Evolutionary conservation across 768 basidiomycete genomes (phyloP).

Genomic region (Amanita muscaria): DNA sequence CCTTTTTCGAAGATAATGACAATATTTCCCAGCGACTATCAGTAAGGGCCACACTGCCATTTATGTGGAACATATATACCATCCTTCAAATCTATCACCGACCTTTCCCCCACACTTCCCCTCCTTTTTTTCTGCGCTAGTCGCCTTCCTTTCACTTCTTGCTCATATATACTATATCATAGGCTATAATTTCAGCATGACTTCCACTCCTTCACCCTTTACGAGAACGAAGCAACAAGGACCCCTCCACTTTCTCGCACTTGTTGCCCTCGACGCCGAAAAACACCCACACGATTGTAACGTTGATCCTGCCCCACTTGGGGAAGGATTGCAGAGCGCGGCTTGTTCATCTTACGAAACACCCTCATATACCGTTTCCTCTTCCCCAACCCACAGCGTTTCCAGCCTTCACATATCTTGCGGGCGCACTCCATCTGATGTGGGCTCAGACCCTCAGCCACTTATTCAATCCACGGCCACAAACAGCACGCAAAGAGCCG

Average conservation of each 20-base stretch:
- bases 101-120: conserved; percentile 14
- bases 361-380: conserved; percentile 11
- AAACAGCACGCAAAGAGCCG: conserved; percentile 14
- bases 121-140: conserved; percentile 24
- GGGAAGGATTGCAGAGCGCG: conserved; percentile 10
- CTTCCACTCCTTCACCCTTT: conserved; percentile 15
- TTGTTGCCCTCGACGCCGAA: conserved; percentile 22
- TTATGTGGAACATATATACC: conserved; percentile 15
- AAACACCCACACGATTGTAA: conserved; percentile 12
- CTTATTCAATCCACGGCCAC: conserved; percentile 24
- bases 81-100: conserved; percentile 11
- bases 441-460: conserved; percentile 16
- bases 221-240: conserved; percentile 21
- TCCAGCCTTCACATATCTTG: conserved; percentile 21
- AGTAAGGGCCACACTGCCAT: conserved; percentile 12
- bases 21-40: conserved; percentile 13
- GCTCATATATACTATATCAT: conserved; percentile 18
- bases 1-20: conserved; percentile 16
- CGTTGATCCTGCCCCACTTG: conserved; percentile 12
- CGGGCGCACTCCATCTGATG: conserved; percentile 14
- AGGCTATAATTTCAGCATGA: conserved; percentile 12
- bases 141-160: conserved; percentile 20
- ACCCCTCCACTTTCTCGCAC: conserved; percentile 31
- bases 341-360: conserved; percentile 14
- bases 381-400: conserved; percentile 16